These are phyloP conservation scores for Blastocystis sp. DNA, from an alignment of 352 stramenopile genomes.

Conservation along the genomic window DNA sequence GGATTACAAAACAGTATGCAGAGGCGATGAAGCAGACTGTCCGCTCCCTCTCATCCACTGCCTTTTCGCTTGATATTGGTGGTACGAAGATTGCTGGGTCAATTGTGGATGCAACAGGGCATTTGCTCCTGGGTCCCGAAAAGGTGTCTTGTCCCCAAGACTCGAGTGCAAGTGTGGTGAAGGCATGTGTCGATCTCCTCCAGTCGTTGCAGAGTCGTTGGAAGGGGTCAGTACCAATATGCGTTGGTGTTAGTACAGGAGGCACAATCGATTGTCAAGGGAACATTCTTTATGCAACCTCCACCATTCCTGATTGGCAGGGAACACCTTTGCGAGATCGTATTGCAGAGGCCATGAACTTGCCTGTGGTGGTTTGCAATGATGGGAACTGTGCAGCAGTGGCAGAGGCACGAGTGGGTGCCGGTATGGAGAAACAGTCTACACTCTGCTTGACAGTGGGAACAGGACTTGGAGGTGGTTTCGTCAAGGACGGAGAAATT, in stretches of 20 bases:
- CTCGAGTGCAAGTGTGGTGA: slow-evolving; percentile 41
- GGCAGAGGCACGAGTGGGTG: slow-evolving; percentile 34
- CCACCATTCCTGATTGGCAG: slow-evolving; percentile 52
- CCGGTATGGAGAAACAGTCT: background rate
- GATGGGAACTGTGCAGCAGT: slow-evolving; percentile 51
- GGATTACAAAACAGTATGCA: slow-evolving; percentile 61
- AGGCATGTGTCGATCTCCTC: slow-evolving; percentile 30
- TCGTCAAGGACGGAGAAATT: slow-evolving; percentile 2
- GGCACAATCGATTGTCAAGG: slow-evolving; percentile 36
- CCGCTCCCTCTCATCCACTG: background rate
- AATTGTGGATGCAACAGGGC: background rate
- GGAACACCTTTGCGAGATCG: slow-evolving; percentile 5
- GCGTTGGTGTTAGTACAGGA: slow-evolving; percentile 44
- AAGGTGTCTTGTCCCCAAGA: slow-evolving; percentile 34
- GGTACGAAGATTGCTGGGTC: slow-evolving; percentile 57
- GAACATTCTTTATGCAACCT: slow-evolving; percentile 43
- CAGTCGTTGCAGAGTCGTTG: background rate
- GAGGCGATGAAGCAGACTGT: slow-evolving; percentile 56
- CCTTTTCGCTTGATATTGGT: slow-evolving; percentile 54
- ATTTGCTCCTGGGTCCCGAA: background rate
- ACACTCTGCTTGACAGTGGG: slow-evolving; percentile 55
- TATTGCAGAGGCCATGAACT: background rate
- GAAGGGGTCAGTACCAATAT: background rate
- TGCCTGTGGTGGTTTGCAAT: slow-evolving; percentile 45
- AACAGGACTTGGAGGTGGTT: slow-evolving; percentile 55